Percentiles rank a stretch among this genome's conserved stretches.
Evolutionary conservation across 2,329 filamentous ascomycete genomes (phyloP).

Genomic region (Trichoderma harzianum): DNA sequence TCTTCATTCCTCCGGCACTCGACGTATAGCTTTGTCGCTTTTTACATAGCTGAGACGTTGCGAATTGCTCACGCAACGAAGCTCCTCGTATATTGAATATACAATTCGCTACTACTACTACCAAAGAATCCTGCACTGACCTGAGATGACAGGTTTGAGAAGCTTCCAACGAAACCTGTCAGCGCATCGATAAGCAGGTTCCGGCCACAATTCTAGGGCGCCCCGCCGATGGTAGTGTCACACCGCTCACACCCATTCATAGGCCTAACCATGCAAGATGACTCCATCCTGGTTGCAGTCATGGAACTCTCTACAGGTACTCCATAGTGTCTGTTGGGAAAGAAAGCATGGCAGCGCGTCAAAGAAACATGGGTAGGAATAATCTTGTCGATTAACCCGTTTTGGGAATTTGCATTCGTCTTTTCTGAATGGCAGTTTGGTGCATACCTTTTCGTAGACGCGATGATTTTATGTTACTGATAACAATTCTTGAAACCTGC

Average conservation of each 20-base stretch:
- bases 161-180: background rate
- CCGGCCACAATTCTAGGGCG: background rate
- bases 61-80: background rate
- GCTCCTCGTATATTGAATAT: background rate
- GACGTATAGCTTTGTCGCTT: background rate
- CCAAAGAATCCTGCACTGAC: background rate
- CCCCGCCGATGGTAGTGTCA: background rate
- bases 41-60: background rate
- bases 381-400: background rate
- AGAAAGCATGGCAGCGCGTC: background rate
- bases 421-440: background rate
- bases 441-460: background rate
- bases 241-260: background rate
- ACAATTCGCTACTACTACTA: background rate
- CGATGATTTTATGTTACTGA: background rate
- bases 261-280: background rate
- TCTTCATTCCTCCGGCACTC: background rate
- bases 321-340: background rate
- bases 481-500: background rate
- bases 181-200: background rate
- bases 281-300: background rate
- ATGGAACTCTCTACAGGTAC: background rate
- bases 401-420: background rate
- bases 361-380: background rate
- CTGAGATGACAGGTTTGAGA: background rate